phyloP scores from a whole-genome alignment of 805 yeast species.

The Starmerella ratchasimensis region DNA sequence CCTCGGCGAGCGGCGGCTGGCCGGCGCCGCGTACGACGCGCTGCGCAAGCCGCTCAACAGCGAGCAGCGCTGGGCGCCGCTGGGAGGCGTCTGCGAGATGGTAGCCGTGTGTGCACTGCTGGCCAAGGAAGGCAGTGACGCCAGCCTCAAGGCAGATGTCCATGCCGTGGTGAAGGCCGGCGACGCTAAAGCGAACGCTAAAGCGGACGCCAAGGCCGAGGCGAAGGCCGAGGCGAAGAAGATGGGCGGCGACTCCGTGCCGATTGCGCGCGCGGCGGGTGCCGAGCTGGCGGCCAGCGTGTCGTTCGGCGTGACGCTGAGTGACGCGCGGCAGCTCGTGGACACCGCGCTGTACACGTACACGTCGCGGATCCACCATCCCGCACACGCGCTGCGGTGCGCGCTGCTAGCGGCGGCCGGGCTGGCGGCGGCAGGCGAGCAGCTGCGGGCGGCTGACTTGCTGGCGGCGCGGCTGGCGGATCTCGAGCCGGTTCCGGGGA shows the following conservation, averaged over 20 bases:
- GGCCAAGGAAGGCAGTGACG: no score
- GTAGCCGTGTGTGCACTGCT: conserved; percentile 59
- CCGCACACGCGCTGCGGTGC: conserved; percentile 57
- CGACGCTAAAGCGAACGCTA: no score
- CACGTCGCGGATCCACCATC: conserved; percentile 53
- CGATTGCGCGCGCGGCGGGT: no score
- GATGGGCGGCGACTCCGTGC: no score
- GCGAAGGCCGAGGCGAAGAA: no score
- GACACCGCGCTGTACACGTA: conserved; percentile 67
- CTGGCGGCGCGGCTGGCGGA: conserved; percentile 34
- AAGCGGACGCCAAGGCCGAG: no score
- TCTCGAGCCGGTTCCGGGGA: conserved; percentile 22
- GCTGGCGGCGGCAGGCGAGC: conserved; percentile 31
- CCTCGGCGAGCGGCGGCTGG: conserved; percentile 75
- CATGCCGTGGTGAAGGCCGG: no score
- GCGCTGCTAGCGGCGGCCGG: conserved; percentile 57
- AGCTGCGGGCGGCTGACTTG: conserved; percentile 34
- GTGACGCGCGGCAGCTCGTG: conserved; percentile 30
- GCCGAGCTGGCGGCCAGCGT: neutral
- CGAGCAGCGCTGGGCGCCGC: conserved; percentile 67
- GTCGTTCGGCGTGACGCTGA: conserved; percentile 21
- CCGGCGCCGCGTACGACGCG: conserved; percentile 71
- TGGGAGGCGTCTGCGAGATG: conserved; percentile 83
- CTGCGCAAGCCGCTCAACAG: conserved; percentile 61
- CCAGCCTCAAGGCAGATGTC: no score